Base-by-base conservation (phyloP, 2,329 filamentous ascomycete species). In the Aspergillus novofumigatus region DNA sequence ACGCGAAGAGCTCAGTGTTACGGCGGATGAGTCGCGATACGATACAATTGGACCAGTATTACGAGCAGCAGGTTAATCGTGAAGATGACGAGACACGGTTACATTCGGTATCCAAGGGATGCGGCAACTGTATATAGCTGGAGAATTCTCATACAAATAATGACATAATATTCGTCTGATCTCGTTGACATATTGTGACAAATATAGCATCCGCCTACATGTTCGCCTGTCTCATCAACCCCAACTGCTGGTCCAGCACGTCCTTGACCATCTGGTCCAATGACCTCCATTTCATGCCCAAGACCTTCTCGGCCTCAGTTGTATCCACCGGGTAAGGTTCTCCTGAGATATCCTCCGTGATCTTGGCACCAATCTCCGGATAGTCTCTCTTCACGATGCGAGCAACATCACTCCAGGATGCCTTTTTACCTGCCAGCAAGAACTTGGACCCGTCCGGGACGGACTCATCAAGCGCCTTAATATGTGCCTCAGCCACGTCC, bases 401-500 rank as follows among this genome's bases (percentile, higher is more conserved):
- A 3, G 35, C 53, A 5, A 62, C 58, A 28, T 62, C 59, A 10
- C 49, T 52, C 65, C 62, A 66, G 17, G 57, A 45, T 5, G 49
- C 25, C 26, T 44, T 6, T 3, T 55, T 51, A 7, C n/a, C 26
- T 0, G 59, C 49, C 23, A 67, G 23, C n/a, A 64, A 32, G 48
- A 58, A 60, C 47, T 58, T 55, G 44, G 54, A 58, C 1, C 62
- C 64, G 7, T 52, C 47, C 6, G 42, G 4, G 4, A 58, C 32
- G 2, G 38, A 35, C 0, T 41, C 48, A 32, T 59, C 42, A n/a
- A 67, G 25, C 2, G 42, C 58, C 20, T 47, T 56, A 4, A 67
- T 51, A 20, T 67, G 64, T 17, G 63, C 65, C 21, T 61, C 57
- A 1, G 60, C 65, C 1, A 67, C 63, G 49, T 67, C 65, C 1